Percentiles rank a stretch among this genome's conserved stretches.
These are phyloP conservation scores for Chloranthus sessilifolius DNA, from an alignment of 164 flowering plant species.

Conservation along the genomic window DNA sequence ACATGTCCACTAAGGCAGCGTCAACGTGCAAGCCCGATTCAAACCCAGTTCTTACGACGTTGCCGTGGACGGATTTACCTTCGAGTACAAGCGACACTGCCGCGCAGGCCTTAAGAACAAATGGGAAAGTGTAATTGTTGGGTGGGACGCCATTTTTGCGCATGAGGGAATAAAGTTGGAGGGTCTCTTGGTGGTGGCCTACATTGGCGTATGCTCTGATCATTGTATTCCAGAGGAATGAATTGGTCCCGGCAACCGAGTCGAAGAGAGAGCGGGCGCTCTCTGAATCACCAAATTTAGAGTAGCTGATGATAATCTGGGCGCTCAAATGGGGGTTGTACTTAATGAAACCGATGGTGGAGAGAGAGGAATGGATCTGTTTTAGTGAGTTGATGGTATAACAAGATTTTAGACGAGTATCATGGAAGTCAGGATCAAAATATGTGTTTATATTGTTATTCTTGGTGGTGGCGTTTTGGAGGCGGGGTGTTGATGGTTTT, in stretches of 20 bases:
- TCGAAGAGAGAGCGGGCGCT: constrained; percentile 28
- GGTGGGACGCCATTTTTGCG: constrained; percentile 22
- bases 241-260: constrained; percentile 11
- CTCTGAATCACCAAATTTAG: constrained; percentile 5
- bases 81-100: constrained; percentile 10
- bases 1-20: constrained; percentile 37
- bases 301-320: constrained; percentile 21
- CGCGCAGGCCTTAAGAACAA: constrained; percentile 39
- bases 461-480: no score
- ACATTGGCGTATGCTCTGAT: constrained; percentile 31
- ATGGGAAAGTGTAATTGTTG: constrained; percentile 38
- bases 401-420: constrained; percentile 16
- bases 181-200: constrained; percentile 14
- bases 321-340: constrained; percentile 18
- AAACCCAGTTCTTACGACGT: constrained; percentile 30
- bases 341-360: constrained; percentile 14
- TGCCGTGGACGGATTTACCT: constrained; percentile 30
- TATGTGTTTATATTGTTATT: no score
- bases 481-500: neutral
- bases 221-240: constrained; percentile 48
- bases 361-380: constrained; percentile 23
- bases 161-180: constrained; percentile 32
- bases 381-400: constrained; percentile 12
- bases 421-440: constrained; percentile 4
- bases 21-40: constrained; percentile 29